These are phyloP conservation scores for Xylariaceae sp. DNA, from an alignment of 2,329 filamentous ascomycete species.

Conservation along the genomic window DNA sequence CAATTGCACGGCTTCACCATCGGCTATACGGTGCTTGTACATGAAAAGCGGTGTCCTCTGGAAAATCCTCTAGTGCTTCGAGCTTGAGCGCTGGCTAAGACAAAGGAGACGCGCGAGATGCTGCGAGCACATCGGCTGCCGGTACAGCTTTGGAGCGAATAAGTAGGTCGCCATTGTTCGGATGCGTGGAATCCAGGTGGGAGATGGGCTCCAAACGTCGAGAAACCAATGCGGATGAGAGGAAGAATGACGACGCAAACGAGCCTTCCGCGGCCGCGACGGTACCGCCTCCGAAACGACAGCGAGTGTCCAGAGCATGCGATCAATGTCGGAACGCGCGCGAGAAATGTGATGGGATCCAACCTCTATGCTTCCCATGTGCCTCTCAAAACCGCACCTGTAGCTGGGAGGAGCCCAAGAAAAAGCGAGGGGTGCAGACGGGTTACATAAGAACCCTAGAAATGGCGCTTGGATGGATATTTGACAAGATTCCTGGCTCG, in stretches of 20 bases:
- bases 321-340: constrained; percentile 63
- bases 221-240: constrained; percentile 4
- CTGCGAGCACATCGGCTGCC: no score
- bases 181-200: no score
- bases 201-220: constrained; percentile 10
- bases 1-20: no score
- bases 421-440: constrained; percentile 75
- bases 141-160: no score
- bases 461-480: constrained; percentile 61
- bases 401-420: constrained; percentile 67
- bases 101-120: background rate
- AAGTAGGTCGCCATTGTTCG: no score
- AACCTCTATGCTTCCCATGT: constrained; percentile 65
- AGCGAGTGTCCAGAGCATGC: constrained; percentile 64
- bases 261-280: constrained; percentile 2
- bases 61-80: no score
- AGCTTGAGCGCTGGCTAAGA: background rate
- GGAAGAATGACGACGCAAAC: constrained; percentile 4
- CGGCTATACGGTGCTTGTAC: no score
- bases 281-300: constrained; percentile 46
- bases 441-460: constrained; percentile 75
- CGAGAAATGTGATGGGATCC: constrained; percentile 69
- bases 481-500: constrained; percentile 55
- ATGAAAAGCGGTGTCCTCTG: no score
- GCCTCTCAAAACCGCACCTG: constrained; percentile 59